phyloP scores from a whole-genome alignment of 129 eudicot genomes.

The Kitagawia praeruptora region DNA sequence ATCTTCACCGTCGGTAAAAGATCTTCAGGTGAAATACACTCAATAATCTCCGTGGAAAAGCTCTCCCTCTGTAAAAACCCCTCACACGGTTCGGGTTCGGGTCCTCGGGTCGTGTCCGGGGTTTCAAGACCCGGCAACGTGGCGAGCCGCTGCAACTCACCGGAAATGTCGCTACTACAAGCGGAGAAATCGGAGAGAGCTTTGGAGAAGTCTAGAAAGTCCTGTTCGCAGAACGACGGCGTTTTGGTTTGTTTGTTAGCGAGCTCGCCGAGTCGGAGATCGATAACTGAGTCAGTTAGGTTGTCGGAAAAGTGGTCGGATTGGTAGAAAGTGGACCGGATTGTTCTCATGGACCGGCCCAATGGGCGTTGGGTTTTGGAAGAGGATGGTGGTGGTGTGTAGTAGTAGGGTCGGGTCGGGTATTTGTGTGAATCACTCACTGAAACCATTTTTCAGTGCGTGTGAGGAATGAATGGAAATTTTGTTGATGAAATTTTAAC shows the following conservation, averaged over 20 bases:
- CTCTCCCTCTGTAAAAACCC: slow-evolving; percentile 58
- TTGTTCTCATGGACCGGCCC: slow-evolving; percentile 83
- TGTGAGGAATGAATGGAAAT: no score
- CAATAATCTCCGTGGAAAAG: slow-evolving; percentile 73
- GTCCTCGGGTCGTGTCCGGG: neutral
- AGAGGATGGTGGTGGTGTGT: slow-evolving; percentile 57
- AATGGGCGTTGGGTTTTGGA: slow-evolving; percentile 42
- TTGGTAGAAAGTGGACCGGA: slow-evolving; percentile 52
- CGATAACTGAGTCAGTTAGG: slow-evolving; percentile 72
- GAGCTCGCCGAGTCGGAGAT: slow-evolving; percentile 59
- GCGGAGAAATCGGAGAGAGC: slow-evolving; percentile 68
- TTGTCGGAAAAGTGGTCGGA: slow-evolving; percentile 37
- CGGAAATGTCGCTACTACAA: slow-evolving; percentile 76
- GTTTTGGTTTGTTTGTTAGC: slow-evolving; percentile 32
- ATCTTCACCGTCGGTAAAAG: slow-evolving; percentile 79
- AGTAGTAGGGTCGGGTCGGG: slow-evolving; percentile 46
- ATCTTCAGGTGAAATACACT: slow-evolving; percentile 81
- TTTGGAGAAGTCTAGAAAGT: slow-evolving; percentile 34
- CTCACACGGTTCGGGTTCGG: slow-evolving; percentile 40
- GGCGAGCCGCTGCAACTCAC: slow-evolving; percentile 78
- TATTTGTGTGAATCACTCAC: slow-evolving; percentile 43
- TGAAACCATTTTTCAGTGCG: slow-evolving; percentile 59
- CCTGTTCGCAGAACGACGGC: neutral
- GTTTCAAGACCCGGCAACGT: slow-evolving; percentile 21
- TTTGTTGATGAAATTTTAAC: no score